Evolutionary conservation across 1,284 basidiomycete genomes (phyloP).

Genomic region (Trichosporon asahii): DNA sequence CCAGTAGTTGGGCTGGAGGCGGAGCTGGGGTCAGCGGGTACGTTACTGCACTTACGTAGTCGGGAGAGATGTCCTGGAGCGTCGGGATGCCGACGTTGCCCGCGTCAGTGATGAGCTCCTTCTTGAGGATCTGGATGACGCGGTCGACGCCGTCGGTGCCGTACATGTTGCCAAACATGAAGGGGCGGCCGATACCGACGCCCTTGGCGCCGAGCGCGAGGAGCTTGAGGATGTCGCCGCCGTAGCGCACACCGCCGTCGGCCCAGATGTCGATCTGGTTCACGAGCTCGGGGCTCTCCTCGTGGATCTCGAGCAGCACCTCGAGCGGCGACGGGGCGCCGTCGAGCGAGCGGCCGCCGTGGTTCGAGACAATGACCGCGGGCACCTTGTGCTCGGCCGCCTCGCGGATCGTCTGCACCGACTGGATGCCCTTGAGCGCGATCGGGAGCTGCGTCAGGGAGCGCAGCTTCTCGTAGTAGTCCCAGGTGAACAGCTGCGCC

Average conservation of each 20-base stretch:
- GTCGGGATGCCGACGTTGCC: background rate
- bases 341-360: constrained; percentile 47
- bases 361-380: constrained; percentile 52
- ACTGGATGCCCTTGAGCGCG: constrained; percentile 62
- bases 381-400: constrained; percentile 38
- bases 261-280: constrained; percentile 53
- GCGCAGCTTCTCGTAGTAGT: constrained; percentile 51
- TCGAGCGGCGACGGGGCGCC: constrained; percentile 46
- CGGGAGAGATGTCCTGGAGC: background rate
- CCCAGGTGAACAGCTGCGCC: constrained; percentile 55
- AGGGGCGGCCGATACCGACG: constrained; percentile 54
- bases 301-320: constrained; percentile 47
- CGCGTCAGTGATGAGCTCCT: constrained; percentile 32
- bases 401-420: constrained; percentile 51
- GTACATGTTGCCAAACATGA: constrained; percentile 36
- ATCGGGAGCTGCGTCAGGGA: constrained; percentile 73
- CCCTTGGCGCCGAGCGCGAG: constrained; percentile 54
- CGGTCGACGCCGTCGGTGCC: constrained; percentile 47
- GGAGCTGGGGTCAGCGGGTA: background rate
- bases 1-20: background rate
- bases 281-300: constrained; percentile 46
- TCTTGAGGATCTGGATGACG: constrained; percentile 36
- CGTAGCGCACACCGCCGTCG: constrained; percentile 54
- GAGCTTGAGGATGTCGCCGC: constrained; percentile 54
- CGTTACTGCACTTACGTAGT: background rate